Evolutionary conservation across 2,329 filamentous ascomycete genomes (phyloP).

Genomic region (Eutypa lata): DNA sequence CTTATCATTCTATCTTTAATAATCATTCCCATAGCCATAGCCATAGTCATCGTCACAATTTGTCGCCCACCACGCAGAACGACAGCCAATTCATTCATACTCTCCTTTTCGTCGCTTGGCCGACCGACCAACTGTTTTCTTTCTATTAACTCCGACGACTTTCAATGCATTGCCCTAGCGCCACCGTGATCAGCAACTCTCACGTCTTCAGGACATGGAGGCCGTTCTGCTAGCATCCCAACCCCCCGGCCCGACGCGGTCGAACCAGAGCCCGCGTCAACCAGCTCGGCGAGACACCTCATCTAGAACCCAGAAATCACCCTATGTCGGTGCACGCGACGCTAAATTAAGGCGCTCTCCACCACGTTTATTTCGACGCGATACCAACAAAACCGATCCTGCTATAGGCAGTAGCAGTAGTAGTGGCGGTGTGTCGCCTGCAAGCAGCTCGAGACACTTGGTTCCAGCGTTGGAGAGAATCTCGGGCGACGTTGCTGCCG

Average conservation of each 20-base stretch:
- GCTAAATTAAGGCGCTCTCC: constrained; percentile 20
- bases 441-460: constrained; percentile 21
- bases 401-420: constrained; percentile 9
- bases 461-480: constrained; percentile 24
- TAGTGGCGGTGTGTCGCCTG: constrained; percentile 9
- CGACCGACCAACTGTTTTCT: constrained; percentile 4
- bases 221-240: constrained; percentile 20
- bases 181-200: constrained; percentile 23
- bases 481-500: constrained; percentile 24
- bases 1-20: not conserved
- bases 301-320: constrained; percentile 17
- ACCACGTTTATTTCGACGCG: constrained; percentile 7
- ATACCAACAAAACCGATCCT: constrained; percentile 12
- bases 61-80: not conserved
- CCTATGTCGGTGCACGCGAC: constrained; percentile 14
- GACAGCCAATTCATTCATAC: not conserved
- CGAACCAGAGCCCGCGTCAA: constrained; percentile 21
- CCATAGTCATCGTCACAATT: not conserved
- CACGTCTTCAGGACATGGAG: constrained; percentile 30
- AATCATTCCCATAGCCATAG: not conserved
- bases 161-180: constrained; percentile 28
- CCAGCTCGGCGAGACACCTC: constrained; percentile 16
- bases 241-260: constrained; percentile 19
- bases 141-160: constrained; percentile 2
- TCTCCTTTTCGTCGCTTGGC: not conserved